Evolutionary conservation across 2,329 filamentous ascomycete genomes (phyloP), one percentile per base, ranked within the genome.

Genomic region (Fusarium verrucosum): DNA sequence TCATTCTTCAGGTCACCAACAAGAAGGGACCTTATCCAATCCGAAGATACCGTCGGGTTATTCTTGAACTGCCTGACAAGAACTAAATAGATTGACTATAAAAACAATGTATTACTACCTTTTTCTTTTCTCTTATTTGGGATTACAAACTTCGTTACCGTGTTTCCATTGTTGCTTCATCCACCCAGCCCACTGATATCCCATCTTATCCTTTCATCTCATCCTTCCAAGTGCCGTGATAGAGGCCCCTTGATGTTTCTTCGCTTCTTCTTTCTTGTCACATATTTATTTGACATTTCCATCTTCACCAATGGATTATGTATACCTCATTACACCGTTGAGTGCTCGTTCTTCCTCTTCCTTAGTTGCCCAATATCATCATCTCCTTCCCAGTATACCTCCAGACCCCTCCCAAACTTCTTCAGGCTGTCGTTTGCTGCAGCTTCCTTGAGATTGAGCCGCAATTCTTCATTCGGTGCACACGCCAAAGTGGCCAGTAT

Each of bases 1-100:
- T 60, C 1, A 28, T 60, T 20, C 36, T 60, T 5, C 54, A 60
- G 33, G 54, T 60, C 4, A 60, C 45, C 3, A 60, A 60, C 28
- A 52, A 19, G 7, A 60, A 60, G 4, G 57, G 57, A 1, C 13
- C 19, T 3, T 42, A 60, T 13, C 57, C 54, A 0, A 32, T 53
- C 4, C 40, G 57, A 8, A 37, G 57, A 2, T 60, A 60, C 6
- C 16, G 11, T 1, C 57, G 57, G 0, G 23, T 60, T 0, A 53
- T 60, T 4, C 33, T 60, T 0, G 44, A 59, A 17, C 16, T 58
- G 5, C 55, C 51, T 1, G 36, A 55, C 1, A n/a, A 11, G 1
- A 23, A 25, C 1, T 37, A 20, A 14, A 19, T 2, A 9, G n/a
- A 22, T 1, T 14, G n/a, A 22, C 1, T 14, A 14, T 10, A 1